Conservation (phyloP, 805 yeast genomes). For the Candida silvicultrix region DNA sequence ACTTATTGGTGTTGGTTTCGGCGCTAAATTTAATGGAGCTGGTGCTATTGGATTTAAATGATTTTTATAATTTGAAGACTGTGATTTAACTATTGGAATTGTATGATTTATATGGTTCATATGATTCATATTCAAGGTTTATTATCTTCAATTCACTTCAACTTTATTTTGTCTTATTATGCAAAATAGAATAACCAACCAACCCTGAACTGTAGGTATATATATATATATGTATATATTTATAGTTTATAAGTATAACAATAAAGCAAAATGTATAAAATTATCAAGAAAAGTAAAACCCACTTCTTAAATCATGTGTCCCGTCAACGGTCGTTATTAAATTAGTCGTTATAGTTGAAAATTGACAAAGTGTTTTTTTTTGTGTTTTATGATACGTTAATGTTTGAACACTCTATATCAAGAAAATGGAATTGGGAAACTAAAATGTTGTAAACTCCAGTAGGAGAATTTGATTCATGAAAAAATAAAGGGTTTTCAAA, state of each 20-base stretch:
- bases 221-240: not conserved
- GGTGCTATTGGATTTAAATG: constrained; percentile 7
- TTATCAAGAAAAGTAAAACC: too few species aligned
- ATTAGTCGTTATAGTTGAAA: too few species aligned
- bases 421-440: too few species aligned
- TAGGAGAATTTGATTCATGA: not conserved
- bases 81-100: constrained; percentile 10
- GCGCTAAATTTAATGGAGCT: constrained; percentile 2
- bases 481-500: too few species aligned
- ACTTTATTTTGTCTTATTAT: too few species aligned
- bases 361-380: too few species aligned
- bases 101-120: constrained; percentile 5
- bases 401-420: too few species aligned
- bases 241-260: not conserved
- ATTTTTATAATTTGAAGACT: constrained; percentile 7
- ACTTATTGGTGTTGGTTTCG: constrained; percentile 9
- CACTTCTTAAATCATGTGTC: not conserved
- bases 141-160: too few species aligned
- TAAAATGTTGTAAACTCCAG: constrained; percentile 1
- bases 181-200: too few species aligned
- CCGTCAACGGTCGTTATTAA: not conserved
- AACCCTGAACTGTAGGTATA: too few species aligned
- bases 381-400: too few species aligned
- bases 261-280: not conserved
- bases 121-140: not conserved